Evolutionary conservation across 192 early-diverging fungal species (phyloP), one percentile per base, ranked within the genome.

Genomic region (Pilaira anomala): DNA sequence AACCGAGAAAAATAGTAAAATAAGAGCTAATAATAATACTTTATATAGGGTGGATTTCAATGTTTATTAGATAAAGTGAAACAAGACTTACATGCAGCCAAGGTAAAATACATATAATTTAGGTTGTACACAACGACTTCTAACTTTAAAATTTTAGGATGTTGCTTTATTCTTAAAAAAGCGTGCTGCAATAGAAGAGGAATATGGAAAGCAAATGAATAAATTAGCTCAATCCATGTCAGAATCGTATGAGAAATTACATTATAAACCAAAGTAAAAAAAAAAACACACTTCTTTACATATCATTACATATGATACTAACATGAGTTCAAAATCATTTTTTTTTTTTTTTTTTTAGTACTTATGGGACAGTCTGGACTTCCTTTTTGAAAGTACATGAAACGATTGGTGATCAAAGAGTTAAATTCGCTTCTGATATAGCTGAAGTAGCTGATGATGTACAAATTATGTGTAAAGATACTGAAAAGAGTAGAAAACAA

Each of bases 161-260:
- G 78, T 87, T 12, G 78, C 85, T 3, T 52, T 70, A 0, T 97
- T 98, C 62, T 76, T 98, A 16, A 91, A 89, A 63, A 93, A 87
- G 61, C 84, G 96, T n/a, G 91, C 96, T 1, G 67, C 78, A 4
- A 88, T 97, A 36, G 96, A 98, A 67, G 94, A 93, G 53, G 92
- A 96, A 40, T 97, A 98, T 72, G 90, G 87, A 21, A 79, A 86
- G 42, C 77, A 80, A 42, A 80, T 98, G 78, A 76, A 85, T 33
- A 94, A 93, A 63, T 76, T 96, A 0, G 81, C 87, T 7, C 87
- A 86, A 25, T 69, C 66, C 48, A 79, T 83, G 57, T 75, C 78
- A 26, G 86, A 86, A 66, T 61, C 76, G 16, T 82, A 79, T 73
- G 79, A 85, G 40, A 75, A 73, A 65, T 68, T 75, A 26, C 71